A percentile compares a stretch with the other conserved stretches of the same genome.
phyloP scores from a whole-genome alignment of 2,329 filamentous ascomycete species.

The Curvularia lunata region DNA sequence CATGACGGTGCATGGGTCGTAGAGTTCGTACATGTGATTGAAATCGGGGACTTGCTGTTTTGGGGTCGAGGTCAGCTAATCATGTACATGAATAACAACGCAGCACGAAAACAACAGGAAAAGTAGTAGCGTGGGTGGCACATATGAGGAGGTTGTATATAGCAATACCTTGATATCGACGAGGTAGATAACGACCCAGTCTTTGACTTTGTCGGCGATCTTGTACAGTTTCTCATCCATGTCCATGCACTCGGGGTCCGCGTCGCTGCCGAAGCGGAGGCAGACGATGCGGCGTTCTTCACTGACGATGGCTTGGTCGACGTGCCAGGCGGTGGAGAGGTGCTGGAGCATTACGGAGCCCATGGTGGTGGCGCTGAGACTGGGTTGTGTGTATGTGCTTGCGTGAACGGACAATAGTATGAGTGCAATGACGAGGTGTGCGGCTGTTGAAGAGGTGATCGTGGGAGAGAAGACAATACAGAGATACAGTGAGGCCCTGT shows the following conservation, averaged over 20 bases:
- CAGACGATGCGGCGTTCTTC: slow-evolving; percentile 89
- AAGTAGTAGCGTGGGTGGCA: neutral
- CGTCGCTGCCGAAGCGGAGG: slow-evolving; percentile 86
- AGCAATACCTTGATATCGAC: slow-evolving; percentile 73
- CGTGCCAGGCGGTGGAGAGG: slow-evolving; percentile 89
- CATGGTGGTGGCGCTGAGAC: slow-evolving; percentile 49
- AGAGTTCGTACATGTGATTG: slow-evolving; percentile 89
- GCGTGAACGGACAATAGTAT: neutral
- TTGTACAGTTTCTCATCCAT: slow-evolving; percentile 36
- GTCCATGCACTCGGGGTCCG: slow-evolving; percentile 68
- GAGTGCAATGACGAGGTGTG: neutral
- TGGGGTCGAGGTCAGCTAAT: neutral
- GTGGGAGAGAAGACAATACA: neutral
- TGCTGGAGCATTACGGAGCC: slow-evolving; percentile 90
- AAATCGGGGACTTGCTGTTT: slow-evolving; percentile 71
- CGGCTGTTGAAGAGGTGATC: neutral
- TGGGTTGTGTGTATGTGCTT: neutral
- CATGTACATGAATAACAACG: no score
- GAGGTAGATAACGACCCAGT: slow-evolving; percentile 82
- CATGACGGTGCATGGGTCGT: slow-evolving; percentile 91
- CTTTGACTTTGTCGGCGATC: slow-evolving; percentile 67
- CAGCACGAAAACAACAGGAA: neutral
- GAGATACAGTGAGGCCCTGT: neutral
- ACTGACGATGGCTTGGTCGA: slow-evolving; percentile 81
- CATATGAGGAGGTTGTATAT: neutral